A percentile compares a stretch with the other conserved stretches of the same genome.
These are phyloP conservation scores for Phytophthora niederhauseri DNA, from an alignment of 352 stramenopile species.

Conservation along the genomic window DNA sequence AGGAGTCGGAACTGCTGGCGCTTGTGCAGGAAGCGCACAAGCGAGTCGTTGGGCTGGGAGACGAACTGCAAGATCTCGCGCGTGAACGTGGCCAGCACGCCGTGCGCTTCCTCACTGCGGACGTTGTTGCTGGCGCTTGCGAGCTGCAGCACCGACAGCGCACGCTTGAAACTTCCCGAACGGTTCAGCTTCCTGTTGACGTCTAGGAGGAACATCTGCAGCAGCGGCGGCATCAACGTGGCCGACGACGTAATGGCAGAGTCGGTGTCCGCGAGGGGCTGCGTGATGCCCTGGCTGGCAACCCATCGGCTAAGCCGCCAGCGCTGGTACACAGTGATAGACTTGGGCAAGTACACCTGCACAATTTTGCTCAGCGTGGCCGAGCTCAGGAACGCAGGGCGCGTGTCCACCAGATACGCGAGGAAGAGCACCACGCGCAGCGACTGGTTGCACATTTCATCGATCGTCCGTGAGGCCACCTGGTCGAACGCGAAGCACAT, in stretches of 20 bases:
- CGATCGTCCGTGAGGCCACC: constrained; percentile 59
- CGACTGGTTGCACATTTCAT: constrained; percentile 67
- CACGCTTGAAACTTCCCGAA: constrained; percentile 56
- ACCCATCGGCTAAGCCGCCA: constrained; percentile 75
- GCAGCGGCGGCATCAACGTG: constrained; percentile 57
- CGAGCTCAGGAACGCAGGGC: constrained; percentile 56
- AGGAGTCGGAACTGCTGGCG: constrained; percentile 70
- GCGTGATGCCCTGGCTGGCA: constrained; percentile 59
- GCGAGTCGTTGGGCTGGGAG: constrained; percentile 54
- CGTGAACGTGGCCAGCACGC: constrained; percentile 58
- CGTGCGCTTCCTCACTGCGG: constrained; percentile 60
- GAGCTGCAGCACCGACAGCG: constrained; percentile 49
- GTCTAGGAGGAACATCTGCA: constrained; percentile 70
- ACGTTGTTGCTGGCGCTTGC: constrained; percentile 46
- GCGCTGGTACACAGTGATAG: constrained; percentile 73
- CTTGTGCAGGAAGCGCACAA: constrained; percentile 70
- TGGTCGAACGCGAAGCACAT: constrained; percentile 68
- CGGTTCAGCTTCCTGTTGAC: constrained; percentile 58
- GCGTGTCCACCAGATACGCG: constrained; percentile 63
- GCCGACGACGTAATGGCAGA: constrained; percentile 44
- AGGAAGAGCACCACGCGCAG: constrained; percentile 72
- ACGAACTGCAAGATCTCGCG: constrained; percentile 62
- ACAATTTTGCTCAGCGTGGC: constrained; percentile 49
- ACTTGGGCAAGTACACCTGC: constrained; percentile 53
- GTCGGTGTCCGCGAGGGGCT: constrained; percentile 53